Evolutionary conservation across 129 eudicot species (phyloP).

Genomic region (Cynara cardunculus): DNA sequence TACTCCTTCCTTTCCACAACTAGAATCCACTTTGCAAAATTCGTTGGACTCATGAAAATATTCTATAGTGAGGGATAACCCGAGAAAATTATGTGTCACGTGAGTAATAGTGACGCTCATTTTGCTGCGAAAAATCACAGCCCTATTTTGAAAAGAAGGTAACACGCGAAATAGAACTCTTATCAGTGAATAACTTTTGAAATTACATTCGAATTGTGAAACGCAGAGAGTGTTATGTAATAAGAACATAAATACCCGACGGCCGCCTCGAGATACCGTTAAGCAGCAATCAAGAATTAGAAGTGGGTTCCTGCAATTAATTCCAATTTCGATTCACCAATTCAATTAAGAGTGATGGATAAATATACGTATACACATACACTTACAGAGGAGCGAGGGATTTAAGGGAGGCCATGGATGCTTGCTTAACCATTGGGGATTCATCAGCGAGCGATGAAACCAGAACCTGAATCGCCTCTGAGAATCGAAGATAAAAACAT

Average conservation of each 20-base stretch:
- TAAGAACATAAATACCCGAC: conserved; percentile 57
- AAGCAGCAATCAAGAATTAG: conserved; percentile 93
- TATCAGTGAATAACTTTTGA: not conserved
- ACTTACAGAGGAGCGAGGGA: conserved; percentile 73
- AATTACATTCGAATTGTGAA: not conserved
- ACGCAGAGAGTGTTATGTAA: not conserved
- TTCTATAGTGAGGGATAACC: not conserved
- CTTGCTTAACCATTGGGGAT: conserved; percentile 65
- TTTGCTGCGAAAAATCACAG: not conserved
- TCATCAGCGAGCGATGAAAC: conserved; percentile 84
- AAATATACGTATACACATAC: conserved; percentile 6
- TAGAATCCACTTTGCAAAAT: not conserved
- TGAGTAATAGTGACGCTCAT: not conserved
- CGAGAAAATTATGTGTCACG: not conserved
- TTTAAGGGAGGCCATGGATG: conserved; percentile 82
- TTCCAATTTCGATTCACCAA: not conserved
- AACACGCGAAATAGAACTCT: not conserved
- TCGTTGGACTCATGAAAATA: not conserved
- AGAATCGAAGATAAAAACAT: conserved; percentile 1
- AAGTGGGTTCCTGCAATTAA: conserved; percentile 71
- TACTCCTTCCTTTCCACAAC: not conserved
- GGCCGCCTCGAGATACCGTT: conserved; percentile 87
- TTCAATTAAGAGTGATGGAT: not conserved
- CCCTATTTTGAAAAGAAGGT: not conserved
- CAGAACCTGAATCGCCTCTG: conserved; percentile 96